Evolutionary conservation across 306 rosid genomes (phyloP), one percentile per base, ranked within the genome.

Genomic region (Quillaja saponaria): DNA sequence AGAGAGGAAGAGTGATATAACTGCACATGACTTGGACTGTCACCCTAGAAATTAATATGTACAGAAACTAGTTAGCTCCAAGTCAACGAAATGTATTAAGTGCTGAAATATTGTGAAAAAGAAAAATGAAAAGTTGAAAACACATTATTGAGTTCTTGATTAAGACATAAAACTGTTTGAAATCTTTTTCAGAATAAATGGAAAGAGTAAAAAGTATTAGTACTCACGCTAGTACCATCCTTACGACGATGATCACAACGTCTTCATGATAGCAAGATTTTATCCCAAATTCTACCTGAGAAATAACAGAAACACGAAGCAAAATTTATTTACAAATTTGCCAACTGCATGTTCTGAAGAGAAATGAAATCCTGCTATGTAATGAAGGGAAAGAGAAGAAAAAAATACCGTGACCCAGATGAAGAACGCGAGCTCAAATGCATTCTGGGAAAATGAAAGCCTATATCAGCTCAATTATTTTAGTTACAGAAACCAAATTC

Each of bases 21-120:
- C 90, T 73, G 75, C 90, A 84, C 58, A 78, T 42, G n/a, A 84
- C 75, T 78, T 84, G 90, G 37, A 84, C 90, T 0, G 45, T 68
- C 34, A 84, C 68, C 67, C 90, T 84, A 58, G 31, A 66, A 13
- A 41, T n/a, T n/a, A n/a, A n/a, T n/a, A n/a, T n/a, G n/a, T n/a
- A n/a, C 45, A 55, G 7, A 2, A 54, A 34, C 0, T 2, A 18
- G 6, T 18, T 19, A 49, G 28, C 6, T 5, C n/a, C n/a, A n/a
- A n/a, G n/a, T n/a, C n/a, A n/a, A n/a, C n/a, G n/a, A n/a, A n/a
- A n/a, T n/a, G n/a, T n/a, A n/a, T n/a, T n/a, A n/a, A n/a, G n/a
- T n/a, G n/a, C n/a, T n/a, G n/a, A n/a, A n/a, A n/a, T n/a, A n/a
- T n/a, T n/a, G n/a, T n/a, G n/a, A n/a, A n/a, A n/a, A n/a, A n/a